Percentiles rank a stretch among this genome's conserved stretches.
These are phyloP conservation scores for Penicillium parvum DNA, from an alignment of 495 filamentous ascomycete genomes.

Conservation along the genomic window DNA sequence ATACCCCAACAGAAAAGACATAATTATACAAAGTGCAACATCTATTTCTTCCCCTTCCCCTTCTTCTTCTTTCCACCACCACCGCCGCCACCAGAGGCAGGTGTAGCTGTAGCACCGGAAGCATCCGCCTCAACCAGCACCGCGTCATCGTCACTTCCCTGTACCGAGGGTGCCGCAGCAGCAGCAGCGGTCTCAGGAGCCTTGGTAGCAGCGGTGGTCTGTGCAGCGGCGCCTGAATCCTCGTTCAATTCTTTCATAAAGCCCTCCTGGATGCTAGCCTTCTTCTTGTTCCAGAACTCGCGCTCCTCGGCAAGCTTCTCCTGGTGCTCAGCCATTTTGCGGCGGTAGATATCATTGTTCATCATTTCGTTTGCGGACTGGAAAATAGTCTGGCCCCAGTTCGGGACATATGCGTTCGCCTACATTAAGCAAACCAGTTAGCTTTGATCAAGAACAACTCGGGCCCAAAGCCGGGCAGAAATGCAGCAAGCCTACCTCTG, in stretches of 20 bases:
- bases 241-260: conserved; percentile 83
- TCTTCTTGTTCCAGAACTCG: conserved; percentile 87
- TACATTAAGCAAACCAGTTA: conserved; percentile 16
- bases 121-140: conserved; percentile 75
- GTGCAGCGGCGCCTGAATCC: conserved; percentile 13
- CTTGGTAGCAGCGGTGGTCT: conserved; percentile 23
- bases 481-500: conserved; percentile 59
- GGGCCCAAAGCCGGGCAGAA: conserved; percentile 1
- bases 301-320: conserved; percentile 65
- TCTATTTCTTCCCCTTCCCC: conserved; percentile 76
- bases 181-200: conserved; percentile 21
- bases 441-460: not conserved
- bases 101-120: conserved; percentile 32
- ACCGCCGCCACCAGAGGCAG: conserved; percentile 19
- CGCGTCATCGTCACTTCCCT: conserved; percentile 73
- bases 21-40: conserved; percentile 11
- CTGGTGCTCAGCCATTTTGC: conserved; percentile 61
- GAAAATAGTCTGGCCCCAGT: conserved; percentile 94
- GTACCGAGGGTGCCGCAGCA: conserved; percentile 23
- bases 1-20: conserved; percentile 6
- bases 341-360: conserved; percentile 59
- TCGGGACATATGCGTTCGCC: conserved; percentile 82
- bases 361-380: conserved; percentile 87
- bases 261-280: conserved; percentile 63
- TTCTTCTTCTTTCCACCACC: conserved; percentile 57